Evolutionary conservation across 2,329 filamentous ascomycete genomes (phyloP).

Genomic region (Verticillium nubilum): DNA sequence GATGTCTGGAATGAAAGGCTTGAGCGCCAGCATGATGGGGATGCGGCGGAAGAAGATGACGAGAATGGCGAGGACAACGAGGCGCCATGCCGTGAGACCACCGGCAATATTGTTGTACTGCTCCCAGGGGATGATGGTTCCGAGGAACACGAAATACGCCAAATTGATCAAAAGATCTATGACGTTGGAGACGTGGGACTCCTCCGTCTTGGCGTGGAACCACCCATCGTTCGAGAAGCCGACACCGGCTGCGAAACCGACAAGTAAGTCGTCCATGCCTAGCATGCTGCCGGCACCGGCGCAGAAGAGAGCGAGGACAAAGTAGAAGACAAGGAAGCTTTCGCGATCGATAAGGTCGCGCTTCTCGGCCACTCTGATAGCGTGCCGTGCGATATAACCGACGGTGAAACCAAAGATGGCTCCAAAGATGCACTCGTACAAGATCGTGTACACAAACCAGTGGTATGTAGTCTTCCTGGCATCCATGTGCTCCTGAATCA

Average conservation of each 20-base stretch:
- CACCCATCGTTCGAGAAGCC: constrained; percentile 99
- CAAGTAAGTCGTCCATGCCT: constrained; percentile 87
- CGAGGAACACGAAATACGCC: constrained; percentile 96
- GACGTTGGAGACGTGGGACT: constrained; percentile 98
- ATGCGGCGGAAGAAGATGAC: constrained; percentile 95
- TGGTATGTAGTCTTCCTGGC: constrained; percentile 68
- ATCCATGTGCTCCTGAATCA: constrained; percentile 73
- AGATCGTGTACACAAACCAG: constrained; percentile 83
- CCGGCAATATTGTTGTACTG: constrained; percentile 73
- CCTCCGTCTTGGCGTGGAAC: constrained; percentile 97
- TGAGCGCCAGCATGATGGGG: constrained; percentile 86
- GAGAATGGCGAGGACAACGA: constrained; percentile 89
- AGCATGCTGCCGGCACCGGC: constrained; percentile 89
- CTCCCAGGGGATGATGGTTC: constrained; percentile 94
- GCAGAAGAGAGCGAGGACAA: constrained; percentile 91
- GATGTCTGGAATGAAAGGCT: constrained; percentile 90
- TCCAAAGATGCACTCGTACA: constrained; percentile 95
- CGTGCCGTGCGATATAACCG: constrained; percentile 84
- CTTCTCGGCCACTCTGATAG: constrained; percentile 82
- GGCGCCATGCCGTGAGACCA: constrained; percentile 78
- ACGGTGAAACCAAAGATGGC: constrained; percentile 81
- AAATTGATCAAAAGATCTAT: constrained; percentile 96
- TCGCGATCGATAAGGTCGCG: constrained; percentile 87
- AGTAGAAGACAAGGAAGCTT: constrained; percentile 98
- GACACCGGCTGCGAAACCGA: constrained; percentile 94